Base-by-base conservation (phyloP, 1,139 yeast species). In the Geotrichum restrictum region DNA sequence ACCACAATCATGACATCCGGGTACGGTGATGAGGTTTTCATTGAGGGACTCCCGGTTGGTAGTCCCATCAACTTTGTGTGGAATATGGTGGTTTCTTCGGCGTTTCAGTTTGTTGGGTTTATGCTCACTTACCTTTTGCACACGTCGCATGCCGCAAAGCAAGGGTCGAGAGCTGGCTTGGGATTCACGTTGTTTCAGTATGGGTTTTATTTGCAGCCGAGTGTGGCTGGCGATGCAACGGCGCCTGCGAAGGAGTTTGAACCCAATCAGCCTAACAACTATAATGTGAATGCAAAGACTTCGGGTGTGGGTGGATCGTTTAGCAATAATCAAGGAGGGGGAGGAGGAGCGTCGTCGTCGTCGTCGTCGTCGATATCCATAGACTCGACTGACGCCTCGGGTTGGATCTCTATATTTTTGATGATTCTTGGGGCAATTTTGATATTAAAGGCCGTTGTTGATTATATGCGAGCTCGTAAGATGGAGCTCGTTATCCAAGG, bases 41-140 rank as follows among this genome's bases (percentile, higher is more conserved):
- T 94, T 39, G 96, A 93, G 60, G 98, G 98, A 0, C 74, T 94
- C 59, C 98, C 98, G 0, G 98, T 91, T n/a, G 99, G 98, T 1
- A 86, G 87, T 62, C 69, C 87, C 27, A 83, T 95, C 45, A 88
- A 88, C 65, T 85, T 89, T 62, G 72, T 88, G 3, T 93, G 98
- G 98, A 91, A 91, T 70, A 78, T 83, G 61, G 76, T 89, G 64
- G 95, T 93, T 1, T 83, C 96, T 18, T 79, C 88, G 13, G 88
- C 95, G 40, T 93, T 93, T 73, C 97, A 93, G 69, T 88, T 88
- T 66, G 85, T 93, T 37, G 99, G 98, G 5, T 94, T 94, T 69
- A 76, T 93, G 49, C 75, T 93, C 52, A 91, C 98, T 22, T 93
- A 91, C 67, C 73, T 93, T 48, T 74, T 94, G 53, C 98, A 93